phyloP scores from a whole-genome alignment of 23 red algal species.

The Gracilariopsis chorda region DNA sequence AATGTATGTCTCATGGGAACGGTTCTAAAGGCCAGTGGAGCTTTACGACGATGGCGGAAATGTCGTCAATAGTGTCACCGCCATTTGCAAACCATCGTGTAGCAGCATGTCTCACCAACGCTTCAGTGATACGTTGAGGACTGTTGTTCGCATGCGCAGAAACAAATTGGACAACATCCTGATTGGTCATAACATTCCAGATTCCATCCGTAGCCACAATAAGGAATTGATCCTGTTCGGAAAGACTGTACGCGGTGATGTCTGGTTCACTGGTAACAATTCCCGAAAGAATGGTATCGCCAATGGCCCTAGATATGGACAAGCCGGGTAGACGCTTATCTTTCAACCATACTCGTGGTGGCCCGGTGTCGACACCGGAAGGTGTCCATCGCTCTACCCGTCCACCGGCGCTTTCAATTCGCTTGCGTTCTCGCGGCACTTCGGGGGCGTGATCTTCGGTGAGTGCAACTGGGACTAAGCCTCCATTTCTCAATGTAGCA shows the following conservation, averaged over 20 bases:
- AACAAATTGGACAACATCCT: slow-evolving; percentile 77
- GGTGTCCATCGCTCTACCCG: slow-evolving; percentile 74
- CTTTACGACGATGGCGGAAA: slow-evolving; percentile 10
- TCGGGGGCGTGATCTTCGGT: slow-evolving; percentile 56
- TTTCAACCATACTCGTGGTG: slow-evolving; percentile 72
- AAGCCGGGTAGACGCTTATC: slow-evolving; percentile 77
- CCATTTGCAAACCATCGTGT: slow-evolving; percentile 55
- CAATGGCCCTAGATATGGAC: slow-evolving; percentile 76
- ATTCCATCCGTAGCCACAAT: slow-evolving; percentile 79
- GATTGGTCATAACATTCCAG: slow-evolving; percentile 77
- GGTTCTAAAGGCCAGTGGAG: slow-evolving; percentile 12
- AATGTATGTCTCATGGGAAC: too few relatives aligned
- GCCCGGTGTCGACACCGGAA: slow-evolving; percentile 57
- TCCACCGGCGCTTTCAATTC: slow-evolving; percentile 67
- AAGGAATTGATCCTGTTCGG: slow-evolving; percentile 62
- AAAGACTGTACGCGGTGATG: slow-evolving; percentile 40
- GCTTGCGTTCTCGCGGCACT: slow-evolving; percentile 44
- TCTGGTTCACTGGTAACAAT: slow-evolving; percentile 73
- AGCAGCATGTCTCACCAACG: slow-evolving; percentile 76
- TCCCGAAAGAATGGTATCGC: slow-evolving; percentile 61
- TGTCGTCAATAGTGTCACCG: slow-evolving; percentile 45
- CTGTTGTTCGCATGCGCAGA: slow-evolving; percentile 28
- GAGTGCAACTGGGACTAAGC: slow-evolving; percentile 21
- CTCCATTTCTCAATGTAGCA: not conserved
- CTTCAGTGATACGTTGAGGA: slow-evolving; percentile 72